Percentiles rank a stretch among this genome's conserved stretches.
These are phyloP conservation scores for Astrothelium subdiscretum DNA, from an alignment of 495 filamentous ascomycete genomes.

Conservation along the genomic window DNA sequence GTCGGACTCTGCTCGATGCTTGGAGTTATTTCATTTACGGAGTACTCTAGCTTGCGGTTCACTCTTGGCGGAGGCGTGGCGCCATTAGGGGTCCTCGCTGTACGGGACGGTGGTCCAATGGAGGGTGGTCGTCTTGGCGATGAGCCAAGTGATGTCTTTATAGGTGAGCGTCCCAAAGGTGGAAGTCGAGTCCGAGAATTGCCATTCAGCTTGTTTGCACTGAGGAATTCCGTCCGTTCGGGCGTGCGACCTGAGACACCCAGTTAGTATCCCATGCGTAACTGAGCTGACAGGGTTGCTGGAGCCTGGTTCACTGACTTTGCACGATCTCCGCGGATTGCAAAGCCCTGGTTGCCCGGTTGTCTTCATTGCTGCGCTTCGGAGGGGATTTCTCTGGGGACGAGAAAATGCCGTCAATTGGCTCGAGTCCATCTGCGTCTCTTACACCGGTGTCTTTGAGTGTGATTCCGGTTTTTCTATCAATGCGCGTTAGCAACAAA, in stretches of 20 bases:
- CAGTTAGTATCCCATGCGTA: neutral
- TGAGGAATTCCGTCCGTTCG: constrained; percentile 31
- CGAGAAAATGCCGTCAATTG: constrained; percentile 74
- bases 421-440: constrained; percentile 88
- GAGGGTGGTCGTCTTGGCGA: constrained; percentile 40
- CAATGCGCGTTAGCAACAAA: constrained; percentile 1
- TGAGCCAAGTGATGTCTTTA: constrained; percentile 44
- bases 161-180: constrained; percentile 40
- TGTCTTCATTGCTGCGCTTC: constrained; percentile 30
- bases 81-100: constrained; percentile 7
- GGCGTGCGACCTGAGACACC: constrained; percentile 33
- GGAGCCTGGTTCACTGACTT: neutral
- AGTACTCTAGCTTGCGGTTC: constrained; percentile 34
- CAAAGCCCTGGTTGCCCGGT: neutral
- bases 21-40: constrained; percentile 14
- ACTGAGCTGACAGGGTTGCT: constrained; percentile 1
- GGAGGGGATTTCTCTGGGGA: constrained; percentile 59
- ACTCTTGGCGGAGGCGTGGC: constrained; percentile 21
- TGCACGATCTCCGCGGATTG: neutral
- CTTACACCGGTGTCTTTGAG: constrained; percentile 67
- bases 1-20: constrained; percentile 13
- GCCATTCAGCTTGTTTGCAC: constrained; percentile 20
- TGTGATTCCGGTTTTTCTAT: constrained; percentile 71
- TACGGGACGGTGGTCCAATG: constrained; percentile 24
- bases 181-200: constrained; percentile 29